phyloP scores from a whole-genome alignment of 805 yeast species.

The Barnettozyma sucrosica region DNA sequence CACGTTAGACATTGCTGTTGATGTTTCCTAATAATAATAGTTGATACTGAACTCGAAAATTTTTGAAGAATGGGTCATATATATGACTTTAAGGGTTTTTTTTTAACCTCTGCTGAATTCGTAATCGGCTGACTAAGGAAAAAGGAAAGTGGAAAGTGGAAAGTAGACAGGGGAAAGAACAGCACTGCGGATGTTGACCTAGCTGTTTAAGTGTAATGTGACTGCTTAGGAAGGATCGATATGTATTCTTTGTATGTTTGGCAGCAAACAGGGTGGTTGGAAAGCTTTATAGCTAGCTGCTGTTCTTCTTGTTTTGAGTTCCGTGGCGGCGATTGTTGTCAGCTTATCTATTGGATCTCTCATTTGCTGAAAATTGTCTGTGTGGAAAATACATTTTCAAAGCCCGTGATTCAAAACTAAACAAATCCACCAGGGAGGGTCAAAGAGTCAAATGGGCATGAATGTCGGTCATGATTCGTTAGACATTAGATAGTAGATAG shows the following conservation, averaged over 20 bases:
- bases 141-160: background rate
- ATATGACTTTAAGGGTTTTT: background rate
- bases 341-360: constrained; percentile 3
- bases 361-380: background rate
- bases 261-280: background rate
- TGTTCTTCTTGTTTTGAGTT: background rate
- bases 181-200: too few relatives aligned
- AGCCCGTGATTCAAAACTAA: background rate
- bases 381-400: background rate
- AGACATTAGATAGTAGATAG: background rate
- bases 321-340: background rate
- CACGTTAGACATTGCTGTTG: constrained; percentile 16
- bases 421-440: background rate
- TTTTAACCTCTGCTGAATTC: background rate
- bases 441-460: too few relatives aligned
- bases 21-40: too few relatives aligned
- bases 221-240: too few relatives aligned
- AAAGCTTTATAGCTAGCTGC: background rate
- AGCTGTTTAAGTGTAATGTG: too few relatives aligned
- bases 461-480: too few relatives aligned
- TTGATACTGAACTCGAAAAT: background rate
- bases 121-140: constrained; percentile 2
- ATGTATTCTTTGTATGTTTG: too few relatives aligned
- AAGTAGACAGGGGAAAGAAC: too few relatives aligned
- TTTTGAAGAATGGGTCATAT: background rate